Evolutionary conservation across 1,284 basidiomycete species (phyloP).

Genomic region (Cryptococcus jaspeensis): DNA sequence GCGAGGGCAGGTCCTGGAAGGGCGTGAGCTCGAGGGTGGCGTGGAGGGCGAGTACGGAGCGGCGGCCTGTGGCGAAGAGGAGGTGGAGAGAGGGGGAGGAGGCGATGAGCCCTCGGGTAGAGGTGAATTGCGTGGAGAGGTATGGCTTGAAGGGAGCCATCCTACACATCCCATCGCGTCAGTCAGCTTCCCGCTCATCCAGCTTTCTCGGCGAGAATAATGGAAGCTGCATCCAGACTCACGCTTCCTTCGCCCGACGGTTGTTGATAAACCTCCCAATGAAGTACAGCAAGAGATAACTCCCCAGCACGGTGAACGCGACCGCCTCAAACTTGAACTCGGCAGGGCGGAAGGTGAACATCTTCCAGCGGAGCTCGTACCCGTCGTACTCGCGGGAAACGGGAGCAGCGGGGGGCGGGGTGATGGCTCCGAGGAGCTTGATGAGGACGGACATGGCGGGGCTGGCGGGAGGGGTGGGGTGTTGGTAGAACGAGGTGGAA

Average conservation of each 20-base stretch:
- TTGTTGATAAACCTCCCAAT: conserved; percentile 41
- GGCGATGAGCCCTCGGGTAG: conserved; percentile 28
- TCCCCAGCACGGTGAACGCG: conserved; percentile 58
- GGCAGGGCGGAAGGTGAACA: conserved; percentile 76
- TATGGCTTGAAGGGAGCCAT: conserved; percentile 22
- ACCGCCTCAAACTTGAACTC: conserved; percentile 67
- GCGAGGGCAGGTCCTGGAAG: conserved; percentile 68
- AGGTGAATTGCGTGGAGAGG: conserved; percentile 34
- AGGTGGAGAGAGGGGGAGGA: conserved; percentile 58
- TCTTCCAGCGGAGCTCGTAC: conserved; percentile 67
- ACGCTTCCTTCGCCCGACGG: conserved; percentile 39
- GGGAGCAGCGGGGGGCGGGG: conserved; percentile 49
- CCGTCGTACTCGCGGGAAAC: conserved; percentile 59
- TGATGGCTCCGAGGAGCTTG: conserved; percentile 55
- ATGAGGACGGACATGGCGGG: conserved; percentile 49
- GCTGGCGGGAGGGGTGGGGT: neutral
- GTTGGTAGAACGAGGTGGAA: neutral
- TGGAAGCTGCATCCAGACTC: conserved; percentile 29
- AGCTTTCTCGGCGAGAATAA: too few relatives aligned
- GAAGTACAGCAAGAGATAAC: conserved; percentile 40
- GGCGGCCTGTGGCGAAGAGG: conserved; percentile 79
- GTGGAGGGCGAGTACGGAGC: conserved; percentile 71
- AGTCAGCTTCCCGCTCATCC: neutral
- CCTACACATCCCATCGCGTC: conserved; percentile 9
- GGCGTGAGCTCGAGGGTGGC: conserved; percentile 72